Evolutionary conservation across 2,329 filamentous ascomycete species (phyloP).

Genomic region (Anisogramma anomala): DNA sequence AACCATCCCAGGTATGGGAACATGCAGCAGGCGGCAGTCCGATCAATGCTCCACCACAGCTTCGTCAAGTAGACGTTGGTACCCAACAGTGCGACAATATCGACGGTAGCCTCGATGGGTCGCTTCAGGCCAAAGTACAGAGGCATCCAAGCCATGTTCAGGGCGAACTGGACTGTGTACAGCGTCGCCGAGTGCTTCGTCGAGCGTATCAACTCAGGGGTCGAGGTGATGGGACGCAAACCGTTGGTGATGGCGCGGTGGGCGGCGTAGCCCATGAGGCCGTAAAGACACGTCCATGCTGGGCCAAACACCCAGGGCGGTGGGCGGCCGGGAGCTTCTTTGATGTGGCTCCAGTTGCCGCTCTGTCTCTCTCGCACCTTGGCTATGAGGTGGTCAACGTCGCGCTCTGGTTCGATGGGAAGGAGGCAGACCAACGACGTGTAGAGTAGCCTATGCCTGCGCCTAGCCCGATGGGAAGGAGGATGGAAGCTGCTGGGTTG

Average conservation of each 20-base stretch:
- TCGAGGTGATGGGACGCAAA: conserved; percentile 43
- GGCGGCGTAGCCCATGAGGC: conserved; percentile 78
- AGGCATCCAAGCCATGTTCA: conserved; percentile 86
- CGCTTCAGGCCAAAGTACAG: conserved; percentile 74
- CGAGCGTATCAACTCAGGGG: conserved; percentile 38
- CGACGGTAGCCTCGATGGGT: conserved; percentile 61
- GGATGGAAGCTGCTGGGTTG: conserved; percentile 59
- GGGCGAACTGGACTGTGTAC: conserved; percentile 73
- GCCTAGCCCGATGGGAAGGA: conserved; percentile 64
- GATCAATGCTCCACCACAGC: conserved; percentile 65
- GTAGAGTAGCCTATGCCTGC: conserved; percentile 61
- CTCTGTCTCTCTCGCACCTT: conserved; percentile 43
- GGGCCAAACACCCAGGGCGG: conserved; percentile 52
- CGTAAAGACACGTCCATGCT: conserved; percentile 56
- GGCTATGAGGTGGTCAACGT: not conserved
- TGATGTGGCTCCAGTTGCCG: conserved; percentile 47
- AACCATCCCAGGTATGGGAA: conserved; percentile 80
- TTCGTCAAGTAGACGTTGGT: conserved; percentile 63
- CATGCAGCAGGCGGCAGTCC: conserved; percentile 60
- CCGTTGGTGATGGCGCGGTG: conserved; percentile 62
- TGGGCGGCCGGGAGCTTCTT: conserved; percentile 54
- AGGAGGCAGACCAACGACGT: conserved; percentile 39
- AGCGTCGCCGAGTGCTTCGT: conserved; percentile 62
- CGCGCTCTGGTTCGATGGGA: not conserved
- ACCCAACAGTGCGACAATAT: conserved; percentile 63